A percentile compares a stretch with the other conserved stretches of the same genome.
phyloP scores from a whole-genome alignment of 495 filamentous ascomycete species.

The Penicillium canescens region DNA sequence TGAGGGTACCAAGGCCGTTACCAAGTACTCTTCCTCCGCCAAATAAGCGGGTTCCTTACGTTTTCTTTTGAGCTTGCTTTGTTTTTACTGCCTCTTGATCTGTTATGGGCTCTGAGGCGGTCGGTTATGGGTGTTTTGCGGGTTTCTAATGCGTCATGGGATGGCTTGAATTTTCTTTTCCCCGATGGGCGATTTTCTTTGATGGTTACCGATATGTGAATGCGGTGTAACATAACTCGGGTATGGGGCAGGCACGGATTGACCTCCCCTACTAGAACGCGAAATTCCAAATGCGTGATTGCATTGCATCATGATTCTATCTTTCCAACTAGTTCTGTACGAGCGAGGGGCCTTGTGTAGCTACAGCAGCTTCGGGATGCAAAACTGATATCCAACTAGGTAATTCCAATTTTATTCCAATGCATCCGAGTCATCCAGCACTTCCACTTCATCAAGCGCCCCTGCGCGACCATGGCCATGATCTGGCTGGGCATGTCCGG shows the following conservation, averaged over 20 bases:
- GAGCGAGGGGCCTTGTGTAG: not conserved
- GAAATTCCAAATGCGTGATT: constrained; percentile 54
- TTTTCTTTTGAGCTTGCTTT: constrained; percentile 48
- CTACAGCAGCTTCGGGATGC: too few relatives aligned
- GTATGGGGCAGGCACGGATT: constrained; percentile 39
- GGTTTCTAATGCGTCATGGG: constrained; percentile 90
- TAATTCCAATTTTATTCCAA: constrained; percentile 21
- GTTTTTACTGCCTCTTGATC: constrained; percentile 54
- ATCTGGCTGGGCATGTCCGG: constrained; percentile 61
- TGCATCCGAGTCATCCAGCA: constrained; percentile 70
- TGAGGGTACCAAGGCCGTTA: constrained; percentile 99
- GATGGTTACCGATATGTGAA: constrained; percentile 67
- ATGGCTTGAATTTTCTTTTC: constrained; percentile 66
- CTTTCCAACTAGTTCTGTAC: constrained; percentile 11
- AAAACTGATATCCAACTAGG: not conserved
- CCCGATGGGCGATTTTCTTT: constrained; percentile 66
- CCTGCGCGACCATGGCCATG: constrained; percentile 59
- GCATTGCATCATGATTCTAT: constrained; percentile 41
- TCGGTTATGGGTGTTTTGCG: constrained; percentile 64
- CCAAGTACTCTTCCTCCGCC: constrained; percentile 99
- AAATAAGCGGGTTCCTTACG: constrained; percentile 72
- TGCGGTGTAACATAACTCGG: constrained; percentile 77
- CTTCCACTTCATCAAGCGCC: constrained; percentile 89
- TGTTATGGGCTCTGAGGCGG: constrained; percentile 62
- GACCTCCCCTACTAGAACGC: constrained; percentile 41